Percentiles rank a stretch among this genome's conserved stretches.
These are phyloP conservation scores for Microdochium paspali DNA, from an alignment of 2,329 filamentous ascomycete genomes.

Conservation along the genomic window DNA sequence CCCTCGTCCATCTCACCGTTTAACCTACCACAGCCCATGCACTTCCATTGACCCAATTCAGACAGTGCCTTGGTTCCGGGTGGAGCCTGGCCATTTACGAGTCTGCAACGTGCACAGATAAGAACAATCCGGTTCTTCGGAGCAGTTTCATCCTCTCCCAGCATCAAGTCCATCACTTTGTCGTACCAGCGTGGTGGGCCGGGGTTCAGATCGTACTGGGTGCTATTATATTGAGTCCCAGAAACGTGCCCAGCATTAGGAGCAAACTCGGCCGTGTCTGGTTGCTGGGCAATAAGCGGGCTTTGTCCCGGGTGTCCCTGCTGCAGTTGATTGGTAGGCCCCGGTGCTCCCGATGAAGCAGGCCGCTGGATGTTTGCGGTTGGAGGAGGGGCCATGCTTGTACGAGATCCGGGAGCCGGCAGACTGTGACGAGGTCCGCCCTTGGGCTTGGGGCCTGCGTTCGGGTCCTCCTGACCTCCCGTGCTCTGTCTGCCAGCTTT, in stretches of 20 bases:
- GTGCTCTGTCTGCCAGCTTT: slow-evolving; percentile 17
- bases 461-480: slow-evolving; percentile 9
- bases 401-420: slow-evolving; percentile 25
- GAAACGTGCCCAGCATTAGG: slow-evolving; percentile 17
- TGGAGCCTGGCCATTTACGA: slow-evolving; percentile 93
- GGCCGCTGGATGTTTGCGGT: slow-evolving; percentile 52
- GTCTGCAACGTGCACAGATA: slow-evolving; percentile 71
- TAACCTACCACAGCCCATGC: slow-evolving; percentile 69
- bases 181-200: slow-evolving; percentile 75
- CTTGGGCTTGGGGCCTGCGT: slow-evolving; percentile 16
- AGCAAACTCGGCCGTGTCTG: slow-evolving; percentile 10
- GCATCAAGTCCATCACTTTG: slow-evolving; percentile 78
- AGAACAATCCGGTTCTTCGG: slow-evolving; percentile 85
- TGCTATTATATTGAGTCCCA: slow-evolving; percentile 8
- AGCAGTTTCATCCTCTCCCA: slow-evolving; percentile 90
- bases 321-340: slow-evolving; percentile 6
- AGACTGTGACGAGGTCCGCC: slow-evolving; percentile 15
- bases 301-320: slow-evolving; percentile 7
- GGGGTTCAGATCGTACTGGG: slow-evolving; percentile 22
- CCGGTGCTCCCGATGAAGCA: slow-evolving; percentile 6
- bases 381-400: slow-evolving; percentile 44
- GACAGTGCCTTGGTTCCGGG: slow-evolving; percentile 70
- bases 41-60: slow-evolving; percentile 81
- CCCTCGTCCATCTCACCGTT: slow-evolving; percentile 79
- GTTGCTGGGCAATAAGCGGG: slow-evolving; percentile 10